Base-by-base conservation (phyloP, 306 rosid species). In the Gastrolobium villosum region DNA sequence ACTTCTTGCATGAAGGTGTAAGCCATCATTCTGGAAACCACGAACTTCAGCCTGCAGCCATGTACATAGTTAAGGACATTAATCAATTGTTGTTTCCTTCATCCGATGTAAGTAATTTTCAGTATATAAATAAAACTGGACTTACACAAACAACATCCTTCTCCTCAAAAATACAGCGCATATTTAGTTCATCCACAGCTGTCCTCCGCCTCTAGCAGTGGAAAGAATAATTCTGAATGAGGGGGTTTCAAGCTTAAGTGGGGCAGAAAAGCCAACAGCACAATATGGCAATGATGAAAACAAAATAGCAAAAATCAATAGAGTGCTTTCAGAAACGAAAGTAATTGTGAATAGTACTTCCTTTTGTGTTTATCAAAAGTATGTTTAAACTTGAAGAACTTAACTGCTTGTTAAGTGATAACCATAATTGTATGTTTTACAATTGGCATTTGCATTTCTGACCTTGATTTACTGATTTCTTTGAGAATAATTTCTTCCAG, bases 1-100 rank as follows among this genome's bases (percentile, higher is more conserved):
- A 77, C 98, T 95, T 87, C 99, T 86, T 78, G 99, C 98, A 85
- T 95, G 99, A 79, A 95, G 96, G 80, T 94, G 97, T 73, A 94
- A 83, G 55, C 99, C 98, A 75, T 95, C 98, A 53, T 87, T 83
- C 82, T 92, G 98, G 54, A 86, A 84, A 69, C 97, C 96, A 36
- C 98, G 97, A 79, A 95, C 93, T 82, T 95, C 99, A 6, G 98
- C 98, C 99, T 92, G 83, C 28, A 44, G 56, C 53, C 49, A 60
- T 7, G 56, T 3, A 63, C 64, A 76, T 30, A 53, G 49, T 62
- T 63, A 15, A 54, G 40, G 15, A 76, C 20, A 61, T 48, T 14
- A 59, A 63, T 52, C 37, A 76, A 43, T 53, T 3, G 6, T 2
- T 54, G 40, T 44, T 70, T 76, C 55, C 61, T 26, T 82, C 63